Evolutionary conservation across 129 eudicot species (phyloP), one percentile per base, ranked within the genome.

Genomic region (Smallanthus sonchifolius): DNA sequence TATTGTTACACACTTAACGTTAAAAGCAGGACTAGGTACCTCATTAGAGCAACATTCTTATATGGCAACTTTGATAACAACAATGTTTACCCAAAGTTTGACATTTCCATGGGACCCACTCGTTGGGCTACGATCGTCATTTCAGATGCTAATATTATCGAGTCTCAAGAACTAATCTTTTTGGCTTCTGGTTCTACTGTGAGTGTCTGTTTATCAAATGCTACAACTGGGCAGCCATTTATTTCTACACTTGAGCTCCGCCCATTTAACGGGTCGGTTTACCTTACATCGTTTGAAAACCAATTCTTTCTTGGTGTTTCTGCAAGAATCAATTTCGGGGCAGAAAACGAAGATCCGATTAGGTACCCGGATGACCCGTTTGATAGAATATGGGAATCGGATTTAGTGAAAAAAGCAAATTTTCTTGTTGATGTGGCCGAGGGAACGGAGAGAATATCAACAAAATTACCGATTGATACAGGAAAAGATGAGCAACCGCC

Each of bases 301-400:
- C 88, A 91, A 34, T 90, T 79, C 69, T 94, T 68, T 76, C 81
- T 94, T 16, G 88, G 99, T 75, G 91, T 94, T 44, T 94, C 99
- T 0, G 99, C 96, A 61, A 94, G 99, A 75, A 91, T 94, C 32
- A 94, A 94, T 75, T 94, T 94, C 61, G 99, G 99, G 69, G 96
- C 97, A 11, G 91, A 81, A 42, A 82, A 83, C 75, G 96, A 84
- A 44, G 89, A 83, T 82, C 90, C 97, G 4, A 87, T 94, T 77
- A 91, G 99, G 92, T 94, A 83, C 51, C 99, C 99, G 0, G 99
- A 94, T 82, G 99, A 94, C 54, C 97, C 99, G 40, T 94, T 80
- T 79, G 99, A 94, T 79, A 84, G 99, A 82, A 86, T 94, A 65
- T 94, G 99, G 99, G 67, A 88, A 72, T 94, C 99, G 0, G 99